These are phyloP conservation scores for Penicillium oxalicum DNA, from an alignment of 2,329 filamentous ascomycete species.

Conservation along the genomic window DNA sequence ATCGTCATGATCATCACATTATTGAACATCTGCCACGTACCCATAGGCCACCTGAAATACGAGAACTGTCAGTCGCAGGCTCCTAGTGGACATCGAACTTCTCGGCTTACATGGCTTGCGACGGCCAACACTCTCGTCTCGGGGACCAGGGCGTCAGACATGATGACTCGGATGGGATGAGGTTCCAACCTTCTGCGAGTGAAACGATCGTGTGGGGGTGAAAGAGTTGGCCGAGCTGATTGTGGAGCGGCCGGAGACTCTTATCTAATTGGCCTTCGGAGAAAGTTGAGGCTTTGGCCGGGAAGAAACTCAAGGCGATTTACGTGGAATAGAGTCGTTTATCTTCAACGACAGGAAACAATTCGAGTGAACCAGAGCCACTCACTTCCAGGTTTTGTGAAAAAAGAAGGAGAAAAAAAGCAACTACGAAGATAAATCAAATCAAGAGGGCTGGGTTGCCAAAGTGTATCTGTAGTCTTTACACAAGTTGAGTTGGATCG, in stretches of 20 bases:
- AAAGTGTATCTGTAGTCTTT: too few species aligned
- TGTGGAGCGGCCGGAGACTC: constrained; percentile 7
- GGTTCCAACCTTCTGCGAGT: not conserved
- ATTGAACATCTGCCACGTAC: constrained; percentile 18
- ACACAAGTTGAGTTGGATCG: too few species aligned
- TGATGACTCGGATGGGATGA: constrained; percentile 13
- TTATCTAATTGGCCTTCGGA: constrained; percentile 18
- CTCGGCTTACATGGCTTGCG: constrained; percentile 75
- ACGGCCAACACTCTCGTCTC: constrained; percentile 73
- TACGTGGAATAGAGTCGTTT: not conserved
- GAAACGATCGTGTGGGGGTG: constrained; percentile 9
- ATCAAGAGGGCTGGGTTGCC: too few species aligned
- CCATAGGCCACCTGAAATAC: constrained; percentile 28
- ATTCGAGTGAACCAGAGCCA: not conserved
- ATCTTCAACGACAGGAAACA: too few species aligned
- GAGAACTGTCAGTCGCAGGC: not conserved
- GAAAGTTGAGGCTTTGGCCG: constrained; percentile 1
- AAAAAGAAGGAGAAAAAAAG: too few species aligned
- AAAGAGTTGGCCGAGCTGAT: not conserved
- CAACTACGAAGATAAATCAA: too few species aligned
- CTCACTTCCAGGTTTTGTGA: too few species aligned
- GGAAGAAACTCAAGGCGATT: not conserved
- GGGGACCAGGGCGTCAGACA: constrained; percentile 44
- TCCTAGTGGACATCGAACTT: not conserved
- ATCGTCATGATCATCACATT: constrained; percentile 3